These are phyloP conservation scores for Pleurotus platypus DNA, from an alignment of 768 basidiomycete species.

Conservation along the genomic window DNA sequence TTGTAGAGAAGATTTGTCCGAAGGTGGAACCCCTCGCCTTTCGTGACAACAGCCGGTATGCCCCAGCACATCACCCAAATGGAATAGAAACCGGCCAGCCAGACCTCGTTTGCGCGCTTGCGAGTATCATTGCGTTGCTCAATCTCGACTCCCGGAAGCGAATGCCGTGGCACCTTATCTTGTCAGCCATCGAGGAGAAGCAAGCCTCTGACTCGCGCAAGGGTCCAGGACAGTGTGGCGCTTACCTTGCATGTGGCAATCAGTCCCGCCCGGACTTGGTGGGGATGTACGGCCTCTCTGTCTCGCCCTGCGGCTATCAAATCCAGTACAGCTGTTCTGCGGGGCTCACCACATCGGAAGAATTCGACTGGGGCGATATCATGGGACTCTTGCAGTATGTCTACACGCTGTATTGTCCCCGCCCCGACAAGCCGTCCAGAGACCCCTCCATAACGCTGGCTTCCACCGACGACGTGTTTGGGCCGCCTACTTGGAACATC, in stretches of 20 bases:
- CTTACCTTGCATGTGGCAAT: conserved; percentile 6
- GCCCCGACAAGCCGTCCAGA: neutral
- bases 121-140: no score
- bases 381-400: neutral
- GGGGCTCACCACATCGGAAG: no score
- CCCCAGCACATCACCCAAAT: no score
- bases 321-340: no score
- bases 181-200: no score
- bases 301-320: neutral
- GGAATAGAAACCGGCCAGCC: no score
- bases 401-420: conserved; percentile 7
- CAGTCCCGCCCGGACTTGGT: conserved; percentile 9
- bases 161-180: no score
- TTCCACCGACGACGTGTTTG: neutral
- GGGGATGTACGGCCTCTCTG: conserved; percentile 1
- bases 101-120: no score
- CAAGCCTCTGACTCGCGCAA: neutral
- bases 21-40: no score
- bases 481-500: conserved; percentile 6
- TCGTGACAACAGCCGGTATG: no score
- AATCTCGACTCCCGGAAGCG: no score
- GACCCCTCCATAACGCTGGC: conserved; percentile 7
- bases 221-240: neutral
- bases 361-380: neutral
- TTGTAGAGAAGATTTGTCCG: no score